phyloP scores from a whole-genome alignment of 2,329 filamentous ascomycete genomes.

The Colletotrichum sp. region DNA sequence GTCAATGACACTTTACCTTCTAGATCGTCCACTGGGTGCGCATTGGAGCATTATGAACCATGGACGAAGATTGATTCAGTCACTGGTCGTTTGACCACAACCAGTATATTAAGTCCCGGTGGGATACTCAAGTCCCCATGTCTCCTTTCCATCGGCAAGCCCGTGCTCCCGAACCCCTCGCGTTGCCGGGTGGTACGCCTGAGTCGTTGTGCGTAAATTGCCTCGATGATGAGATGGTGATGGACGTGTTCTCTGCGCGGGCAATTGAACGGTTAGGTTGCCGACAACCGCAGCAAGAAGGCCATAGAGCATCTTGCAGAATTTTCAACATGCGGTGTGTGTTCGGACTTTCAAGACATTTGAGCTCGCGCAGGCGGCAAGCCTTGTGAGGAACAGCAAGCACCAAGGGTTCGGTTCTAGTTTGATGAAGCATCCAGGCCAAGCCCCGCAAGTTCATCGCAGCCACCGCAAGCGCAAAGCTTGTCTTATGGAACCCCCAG shows the following conservation, averaged over 20 bases:
- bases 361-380: background rate
- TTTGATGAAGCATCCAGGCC: background rate
- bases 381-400: background rate
- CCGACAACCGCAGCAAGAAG: background rate
- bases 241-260: background rate
- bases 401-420: background rate
- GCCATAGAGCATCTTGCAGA: background rate
- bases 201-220: background rate
- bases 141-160: background rate
- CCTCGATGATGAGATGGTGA: background rate
- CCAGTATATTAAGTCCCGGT: background rate
- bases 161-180: background rate
- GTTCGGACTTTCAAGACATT: background rate
- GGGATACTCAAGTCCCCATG: background rate
- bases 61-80: background rate
- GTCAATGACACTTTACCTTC: background rate
- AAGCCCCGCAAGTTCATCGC: background rate
- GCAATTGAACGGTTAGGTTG: background rate
- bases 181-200: background rate
- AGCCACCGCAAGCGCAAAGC: background rate
- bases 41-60: background rate
- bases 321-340: background rate
- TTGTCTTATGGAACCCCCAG: background rate
- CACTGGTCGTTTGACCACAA: background rate
- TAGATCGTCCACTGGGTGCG: background rate